Evolutionary conservation across 257 asterid genomes (phyloP), one percentile per base, ranked within the genome.

Genomic region (Paraleonurus japonicus): DNA sequence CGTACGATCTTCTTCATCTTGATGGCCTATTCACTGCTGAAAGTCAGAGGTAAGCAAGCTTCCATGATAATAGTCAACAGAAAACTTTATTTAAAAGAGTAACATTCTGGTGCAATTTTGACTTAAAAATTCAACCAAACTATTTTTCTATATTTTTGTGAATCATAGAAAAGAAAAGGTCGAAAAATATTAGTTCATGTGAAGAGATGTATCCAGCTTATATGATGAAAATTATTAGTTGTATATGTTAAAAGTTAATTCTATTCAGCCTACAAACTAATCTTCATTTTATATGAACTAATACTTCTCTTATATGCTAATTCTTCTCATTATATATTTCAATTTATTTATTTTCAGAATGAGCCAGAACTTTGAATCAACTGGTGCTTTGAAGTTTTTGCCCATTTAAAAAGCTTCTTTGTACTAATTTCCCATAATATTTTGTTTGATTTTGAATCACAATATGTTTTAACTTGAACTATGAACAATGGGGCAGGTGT

Each of bases 21-120:
- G 98, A 92, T 75, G 92, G 92, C 32, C 92, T 90, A 57, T 92
- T 92, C 83, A 85, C 97, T 54, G 82, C 97, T 67, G 98, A 92
- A 81, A 90, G 89, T 75, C 98, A 92, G 69, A 84, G 98, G 98
- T 92, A 72, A 74, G 47, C 41, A 71, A 73, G 45, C 41, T 45
- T 73, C 65, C 20, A 60, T 39, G 11, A 23, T 22, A 26, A 53
- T 54, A 50, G 5, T 66, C 48, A 48, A 41, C 57, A 5, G 24
- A 47, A 15, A 45, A 45, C 53, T 13, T 4, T 22, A 47, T 47
- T 47, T 47, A 47, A 5, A 47, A 4, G 15, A 39, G 39, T 33
- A 33, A 41, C 48, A 35, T 0, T 2, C 47, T 39, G 47, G 15
- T 39, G 47, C 47, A 41, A 32, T 35, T 35, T 35, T 35, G 12